Conservation (phyloP, 495 filamentous ascomycete species). For the Neurospora sp. region DNA sequence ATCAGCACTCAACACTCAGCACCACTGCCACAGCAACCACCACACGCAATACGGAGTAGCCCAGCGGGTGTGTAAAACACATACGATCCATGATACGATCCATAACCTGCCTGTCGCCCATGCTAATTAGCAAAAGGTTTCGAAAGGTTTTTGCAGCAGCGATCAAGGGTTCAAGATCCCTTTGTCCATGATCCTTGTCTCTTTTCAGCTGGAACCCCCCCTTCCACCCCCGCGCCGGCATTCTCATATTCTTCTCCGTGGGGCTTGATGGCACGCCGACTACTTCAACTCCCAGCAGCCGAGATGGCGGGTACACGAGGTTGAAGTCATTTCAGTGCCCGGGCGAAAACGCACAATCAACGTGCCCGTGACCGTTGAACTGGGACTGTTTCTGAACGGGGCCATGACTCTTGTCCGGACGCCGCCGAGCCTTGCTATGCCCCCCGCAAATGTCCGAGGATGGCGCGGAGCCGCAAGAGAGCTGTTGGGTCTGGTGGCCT, state of each 20-base stretch:
- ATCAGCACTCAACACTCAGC: slow-evolving; percentile 3
- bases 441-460: slow-evolving; percentile 24
- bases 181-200: not conserved
- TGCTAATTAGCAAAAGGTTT: not conserved
- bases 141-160: not conserved
- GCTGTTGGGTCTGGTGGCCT: slow-evolving; percentile 18
- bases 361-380: not conserved
- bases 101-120: not conserved
- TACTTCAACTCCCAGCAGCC: not conserved
- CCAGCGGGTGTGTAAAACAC: not conserved
- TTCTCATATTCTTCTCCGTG: not conserved
- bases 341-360: not conserved
- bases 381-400: not conserved
- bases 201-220: not conserved
- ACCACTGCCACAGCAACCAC: not conserved
- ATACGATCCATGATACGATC: not conserved
- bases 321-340: not conserved
- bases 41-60: not conserved
- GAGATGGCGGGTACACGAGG: not conserved
- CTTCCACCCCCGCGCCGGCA: too few relatives aligned
- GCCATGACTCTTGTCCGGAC: not conserved
- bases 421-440: not conserved
- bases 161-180: not conserved
- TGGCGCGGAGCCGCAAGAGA: slow-evolving; percentile 20
- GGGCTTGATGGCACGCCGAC: not conserved